These are phyloP conservation scores for Aspergillus floridensis DNA, from an alignment of 2,329 filamentous ascomycete species.

Conservation along the genomic window DNA sequence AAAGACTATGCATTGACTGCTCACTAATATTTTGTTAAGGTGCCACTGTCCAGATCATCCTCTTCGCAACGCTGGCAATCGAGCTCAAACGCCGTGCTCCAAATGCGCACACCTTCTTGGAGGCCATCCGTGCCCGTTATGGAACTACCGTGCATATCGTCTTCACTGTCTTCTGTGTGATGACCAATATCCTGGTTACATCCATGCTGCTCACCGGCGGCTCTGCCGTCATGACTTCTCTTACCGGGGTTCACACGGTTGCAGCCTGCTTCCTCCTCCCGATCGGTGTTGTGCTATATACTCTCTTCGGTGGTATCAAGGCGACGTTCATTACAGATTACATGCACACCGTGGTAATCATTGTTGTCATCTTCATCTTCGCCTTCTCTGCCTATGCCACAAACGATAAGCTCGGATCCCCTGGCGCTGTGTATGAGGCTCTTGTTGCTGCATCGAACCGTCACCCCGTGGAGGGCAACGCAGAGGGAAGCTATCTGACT, in stretches of 20 bases:
- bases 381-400: conserved; percentile 78
- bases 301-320: conserved; percentile 73
- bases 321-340: conserved; percentile 84
- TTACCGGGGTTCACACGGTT: conserved; percentile 72
- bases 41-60: conserved; percentile 81
- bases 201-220: conserved; percentile 87
- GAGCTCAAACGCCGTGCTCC: conserved; percentile 83
- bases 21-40: conserved; percentile 33
- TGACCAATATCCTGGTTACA: conserved; percentile 84
- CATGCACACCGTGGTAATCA: conserved; percentile 70
- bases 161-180: conserved; percentile 77
- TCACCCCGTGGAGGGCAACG: conserved; percentile 78
- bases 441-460: conserved; percentile 64
- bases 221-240: conserved; percentile 66
- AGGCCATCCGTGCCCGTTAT: conserved; percentile 79
- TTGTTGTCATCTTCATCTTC: conserved; percentile 84
- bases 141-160: conserved; percentile 70
- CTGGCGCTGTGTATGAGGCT: conserved; percentile 73
- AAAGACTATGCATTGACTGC: conserved; percentile 47
- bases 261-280: conserved; percentile 83
- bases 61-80: conserved; percentile 88
- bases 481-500: conserved; percentile 77
- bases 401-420: conserved; percentile 69
- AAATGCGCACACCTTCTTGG: conserved; percentile 81
- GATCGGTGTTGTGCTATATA: conserved; percentile 77